Evolutionary conservation across 352 stramenopile genomes (phyloP).

Genomic region (Pythium grandisporangium): DNA sequence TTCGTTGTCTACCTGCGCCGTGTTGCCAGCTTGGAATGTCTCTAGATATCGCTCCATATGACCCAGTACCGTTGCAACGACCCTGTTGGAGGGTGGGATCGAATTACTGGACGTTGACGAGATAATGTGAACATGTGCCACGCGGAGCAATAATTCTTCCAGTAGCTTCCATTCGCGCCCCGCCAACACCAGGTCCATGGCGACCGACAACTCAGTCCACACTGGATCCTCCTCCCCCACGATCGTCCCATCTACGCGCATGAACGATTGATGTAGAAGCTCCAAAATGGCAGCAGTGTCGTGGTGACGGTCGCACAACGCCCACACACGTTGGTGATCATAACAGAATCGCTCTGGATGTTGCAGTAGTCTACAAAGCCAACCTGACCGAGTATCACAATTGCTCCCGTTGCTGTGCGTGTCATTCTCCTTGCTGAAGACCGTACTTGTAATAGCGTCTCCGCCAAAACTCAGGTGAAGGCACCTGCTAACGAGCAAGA

Average conservation of each 20-base stretch:
- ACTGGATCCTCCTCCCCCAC: too few species aligned
- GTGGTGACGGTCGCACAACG: slow-evolving; percentile 41
- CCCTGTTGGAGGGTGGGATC: too few species aligned
- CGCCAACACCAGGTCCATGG: slow-evolving; percentile 33
- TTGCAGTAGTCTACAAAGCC: slow-evolving; percentile 35
- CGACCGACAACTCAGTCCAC: too few species aligned
- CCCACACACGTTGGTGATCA: slow-evolving; percentile 44
- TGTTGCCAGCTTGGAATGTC: too few species aligned
- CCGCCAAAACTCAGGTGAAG: slow-evolving; percentile 53
- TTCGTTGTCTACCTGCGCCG: too few species aligned
- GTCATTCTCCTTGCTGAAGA: slow-evolving; percentile 35
- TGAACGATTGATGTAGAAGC: slow-evolving; percentile 17
- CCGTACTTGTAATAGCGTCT: slow-evolving; percentile 24
- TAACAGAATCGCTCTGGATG: slow-evolving; percentile 37
- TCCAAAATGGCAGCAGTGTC: slow-evolving; percentile 35
- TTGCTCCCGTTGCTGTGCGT: slow-evolving; percentile 3
- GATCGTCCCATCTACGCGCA: too few species aligned
- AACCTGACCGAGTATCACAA: too few species aligned
- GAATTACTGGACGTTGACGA: too few species aligned
- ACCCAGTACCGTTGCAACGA: too few species aligned
- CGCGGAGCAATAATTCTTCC: slow-evolving; percentile 30
- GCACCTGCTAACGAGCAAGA: slow-evolving; percentile 45
- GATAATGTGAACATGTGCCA: too few species aligned
- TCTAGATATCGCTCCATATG: too few species aligned
- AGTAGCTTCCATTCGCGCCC: slow-evolving; percentile 29